phyloP scores from a whole-genome alignment of 2,329 filamentous ascomycete genomes.

The Xylaria sp. region DNA sequence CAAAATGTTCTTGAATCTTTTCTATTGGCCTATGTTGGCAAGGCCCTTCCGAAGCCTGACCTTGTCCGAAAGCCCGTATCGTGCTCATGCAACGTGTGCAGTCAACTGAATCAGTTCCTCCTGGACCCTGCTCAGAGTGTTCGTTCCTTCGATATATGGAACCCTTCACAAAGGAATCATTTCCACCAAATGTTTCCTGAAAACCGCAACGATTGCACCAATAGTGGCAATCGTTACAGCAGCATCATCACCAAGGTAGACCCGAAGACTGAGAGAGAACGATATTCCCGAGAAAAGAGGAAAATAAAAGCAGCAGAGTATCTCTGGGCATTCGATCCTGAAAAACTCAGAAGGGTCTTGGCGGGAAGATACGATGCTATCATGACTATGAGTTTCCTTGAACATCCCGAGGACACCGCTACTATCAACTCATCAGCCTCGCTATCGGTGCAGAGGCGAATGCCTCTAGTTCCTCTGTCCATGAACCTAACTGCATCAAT shows the following conservation, averaged over 20 bases:
- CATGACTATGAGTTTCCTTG: conserved; percentile 28
- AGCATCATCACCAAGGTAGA: background rate
- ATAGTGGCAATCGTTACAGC: background rate
- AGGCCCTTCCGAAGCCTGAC: conserved; percentile 24
- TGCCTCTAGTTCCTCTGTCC: background rate
- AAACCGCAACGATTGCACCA: background rate
- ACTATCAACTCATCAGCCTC: background rate
- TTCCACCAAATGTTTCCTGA: background rate
- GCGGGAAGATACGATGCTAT: conserved; percentile 33
- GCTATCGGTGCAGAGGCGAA: conserved; percentile 5
- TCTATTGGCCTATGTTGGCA: conserved; percentile 39
- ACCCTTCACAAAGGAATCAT: conserved; percentile 31
- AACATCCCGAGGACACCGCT: background rate
- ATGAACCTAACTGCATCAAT: conserved; percentile 13
- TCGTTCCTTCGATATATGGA: background rate
- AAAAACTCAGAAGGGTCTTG: conserved; percentile 34
- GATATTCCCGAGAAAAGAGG: conserved; percentile 21
- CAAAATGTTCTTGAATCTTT: conserved; percentile 39
- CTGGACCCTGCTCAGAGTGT: conserved; percentile 6
- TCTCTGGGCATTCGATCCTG: conserved; percentile 35
- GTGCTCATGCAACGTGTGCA: conserved; percentile 45
- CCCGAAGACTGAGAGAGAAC: background rate
- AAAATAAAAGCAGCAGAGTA: conserved; percentile 17
- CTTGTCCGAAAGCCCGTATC: conserved; percentile 15
- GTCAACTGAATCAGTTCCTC: conserved; percentile 45